Conservation (phyloP, 1,284 basidiomycete genomes). For the Thelephora terrestris region DNA sequence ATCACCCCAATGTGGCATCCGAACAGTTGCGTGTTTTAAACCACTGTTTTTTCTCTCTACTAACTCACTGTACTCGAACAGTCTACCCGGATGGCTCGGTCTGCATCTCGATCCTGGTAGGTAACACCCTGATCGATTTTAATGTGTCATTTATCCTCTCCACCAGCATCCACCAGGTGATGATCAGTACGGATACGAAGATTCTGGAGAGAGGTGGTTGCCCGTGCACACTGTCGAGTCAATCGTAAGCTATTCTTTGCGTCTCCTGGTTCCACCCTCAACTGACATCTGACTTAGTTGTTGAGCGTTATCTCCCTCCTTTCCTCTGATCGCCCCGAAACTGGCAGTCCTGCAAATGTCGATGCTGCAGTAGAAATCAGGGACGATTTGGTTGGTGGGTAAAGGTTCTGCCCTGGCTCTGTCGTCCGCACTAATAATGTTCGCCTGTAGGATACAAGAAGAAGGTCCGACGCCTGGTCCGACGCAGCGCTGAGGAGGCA, state of each 20-base stretch:
- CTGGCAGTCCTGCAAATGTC: conserved; percentile 94
- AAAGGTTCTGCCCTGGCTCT: not conserved
- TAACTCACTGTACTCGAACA: conserved; percentile 22
- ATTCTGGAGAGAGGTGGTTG: conserved; percentile 95
- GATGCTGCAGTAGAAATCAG: conserved; percentile 92
- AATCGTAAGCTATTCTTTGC: conserved; percentile 59
- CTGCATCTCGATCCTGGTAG: conserved; percentile 92
- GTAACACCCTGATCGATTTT: conserved; percentile 19
- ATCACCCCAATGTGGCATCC: conserved; percentile 98
- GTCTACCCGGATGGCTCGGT: conserved; percentile 87
- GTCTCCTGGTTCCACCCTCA: conserved; percentile 4
- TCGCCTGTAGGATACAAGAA: conserved; percentile 66
- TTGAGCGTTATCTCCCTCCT: conserved; percentile 94
- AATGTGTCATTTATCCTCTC: not conserved
- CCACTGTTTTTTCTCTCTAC: conserved; percentile 16
- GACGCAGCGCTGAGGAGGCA: conserved; percentile 80
- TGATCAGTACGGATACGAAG: conserved; percentile 97
- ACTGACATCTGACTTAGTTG: conserved; percentile 43
- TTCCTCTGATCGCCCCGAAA: conserved; percentile 86
- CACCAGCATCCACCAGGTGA: conserved; percentile 88
- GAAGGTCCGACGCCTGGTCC: conserved; percentile 82
- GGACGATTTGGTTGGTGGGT: conserved; percentile 57
- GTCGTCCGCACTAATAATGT: not conserved
- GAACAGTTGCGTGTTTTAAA: conserved; percentile 53
- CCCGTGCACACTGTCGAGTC: conserved; percentile 97